Conservation (phyloP, 768 basidiomycete species). For the Tylopilus rubrobrunneus region DNA sequence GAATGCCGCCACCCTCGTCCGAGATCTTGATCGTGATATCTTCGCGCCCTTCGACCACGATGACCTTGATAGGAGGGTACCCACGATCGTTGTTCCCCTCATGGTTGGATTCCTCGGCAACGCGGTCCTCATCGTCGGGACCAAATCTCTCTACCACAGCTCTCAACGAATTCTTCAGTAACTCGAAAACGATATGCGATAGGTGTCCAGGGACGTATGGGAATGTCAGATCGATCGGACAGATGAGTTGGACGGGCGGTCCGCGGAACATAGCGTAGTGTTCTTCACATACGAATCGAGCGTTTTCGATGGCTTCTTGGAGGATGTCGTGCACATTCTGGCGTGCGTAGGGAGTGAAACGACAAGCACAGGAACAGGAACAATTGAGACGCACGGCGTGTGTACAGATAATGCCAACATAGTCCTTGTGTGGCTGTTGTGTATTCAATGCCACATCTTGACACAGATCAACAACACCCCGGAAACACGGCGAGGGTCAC, state of each 20-base stretch:
- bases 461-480: constrained; percentile 1
- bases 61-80: constrained; percentile 31
- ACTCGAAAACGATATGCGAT: constrained; percentile 94
- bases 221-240: constrained; percentile 81
- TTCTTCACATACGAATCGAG: constrained; percentile 91
- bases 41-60: constrained; percentile 94
- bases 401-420: constrained; percentile 97
- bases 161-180: constrained; percentile 95
- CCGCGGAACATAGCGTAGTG: constrained; percentile 95
- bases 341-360: background rate
- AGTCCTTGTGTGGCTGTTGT: constrained; percentile 82
- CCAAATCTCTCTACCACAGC: constrained; percentile 95
- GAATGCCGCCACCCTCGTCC: constrained; percentile 93
- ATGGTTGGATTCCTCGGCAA: constrained; percentile 5
- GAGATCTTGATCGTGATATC: constrained; percentile 99
- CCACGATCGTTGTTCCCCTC: constrained; percentile 3
- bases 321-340: constrained; percentile 95
- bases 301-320: constrained; percentile 98
- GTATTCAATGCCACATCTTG: constrained; percentile 95
- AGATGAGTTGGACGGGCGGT: constrained; percentile 94
- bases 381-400: constrained; percentile 58
- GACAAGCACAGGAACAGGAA: background rate
- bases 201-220: constrained; percentile 96
- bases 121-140: constrained; percentile 61
- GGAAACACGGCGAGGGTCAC: constrained; percentile 22